Percentiles rank a stretch among this genome's conserved stretches.
Conservation (phyloP, 2,329 filamentous ascomycete species). For the Neodidymelliopsis sp. region DNA sequence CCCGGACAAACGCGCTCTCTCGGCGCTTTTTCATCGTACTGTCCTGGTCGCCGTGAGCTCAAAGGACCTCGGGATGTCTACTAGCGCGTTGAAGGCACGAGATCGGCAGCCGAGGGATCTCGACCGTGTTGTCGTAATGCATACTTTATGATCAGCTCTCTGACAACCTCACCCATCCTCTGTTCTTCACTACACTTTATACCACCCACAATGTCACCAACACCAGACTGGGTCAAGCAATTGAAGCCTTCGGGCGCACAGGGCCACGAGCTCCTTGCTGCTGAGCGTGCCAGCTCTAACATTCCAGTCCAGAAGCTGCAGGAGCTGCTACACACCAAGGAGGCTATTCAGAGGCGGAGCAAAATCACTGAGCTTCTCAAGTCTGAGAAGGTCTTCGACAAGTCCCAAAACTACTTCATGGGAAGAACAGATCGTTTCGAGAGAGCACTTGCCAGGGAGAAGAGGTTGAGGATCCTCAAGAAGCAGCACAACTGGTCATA, state of each 20-base stretch:
- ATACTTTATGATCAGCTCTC: slow-evolving; percentile 16
- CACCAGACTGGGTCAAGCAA: slow-evolving; percentile 71
- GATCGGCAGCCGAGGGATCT: slow-evolving; percentile 36
- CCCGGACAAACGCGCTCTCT: slow-evolving; percentile 16
- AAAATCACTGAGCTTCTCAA: slow-evolving; percentile 70
- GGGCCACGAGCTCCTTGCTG: slow-evolving; percentile 71
- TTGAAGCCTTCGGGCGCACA: slow-evolving; percentile 72
- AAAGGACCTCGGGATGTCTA: slow-evolving; percentile 32
- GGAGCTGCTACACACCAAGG: slow-evolving; percentile 72
- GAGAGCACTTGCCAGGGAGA: slow-evolving; percentile 72
- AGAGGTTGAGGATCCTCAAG: slow-evolving; percentile 72
- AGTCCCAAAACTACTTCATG: slow-evolving; percentile 78
- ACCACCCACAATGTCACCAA: slow-evolving; percentile 44
- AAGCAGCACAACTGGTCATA: slow-evolving; percentile 71
- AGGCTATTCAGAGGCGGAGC: slow-evolving; percentile 67
- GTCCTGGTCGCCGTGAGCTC: slow-evolving; percentile 2
- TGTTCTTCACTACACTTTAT: slow-evolving; percentile 15
- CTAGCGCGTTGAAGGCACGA: slow-evolving; percentile 29
- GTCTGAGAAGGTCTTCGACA: slow-evolving; percentile 76
- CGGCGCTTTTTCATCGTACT: slow-evolving; percentile 8
- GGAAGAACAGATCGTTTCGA: slow-evolving; percentile 74
- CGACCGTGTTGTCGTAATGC: slow-evolving; percentile 22
- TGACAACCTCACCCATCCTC: slow-evolving; percentile 7
- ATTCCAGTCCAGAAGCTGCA: slow-evolving; percentile 72
- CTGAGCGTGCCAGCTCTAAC: slow-evolving; percentile 72